Evolutionary conservation across 176 grass and related monocot species (phyloP), one percentile per base, ranked within the genome.

Genomic region (Aegilops speltoides): DNA sequence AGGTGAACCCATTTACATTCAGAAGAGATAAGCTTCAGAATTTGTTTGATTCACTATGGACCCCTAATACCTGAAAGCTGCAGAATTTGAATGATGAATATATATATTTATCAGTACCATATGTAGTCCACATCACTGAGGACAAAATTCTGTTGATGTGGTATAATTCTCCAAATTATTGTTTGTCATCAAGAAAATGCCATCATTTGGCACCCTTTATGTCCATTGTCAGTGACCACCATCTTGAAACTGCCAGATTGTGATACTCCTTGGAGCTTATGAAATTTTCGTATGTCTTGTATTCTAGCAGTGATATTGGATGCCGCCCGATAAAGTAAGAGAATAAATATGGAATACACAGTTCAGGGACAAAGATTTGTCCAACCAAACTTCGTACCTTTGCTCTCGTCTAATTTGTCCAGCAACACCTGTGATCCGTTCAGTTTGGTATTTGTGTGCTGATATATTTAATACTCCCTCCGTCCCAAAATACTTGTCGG

Each of bases 281-380:
- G 11, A 59, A 80, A 61, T 61, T 81, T 76, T 61, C 25, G 23
- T 1, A 5, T 81, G 28, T 76, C 60, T 68, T 41, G 25, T 34
- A 76, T 16, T 67, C 9, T 81, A 81, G 77, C 61, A 81, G 77
- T 67, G 33, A 76, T 77, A 76, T 57, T 10, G 16, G 77, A 89
- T 85, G 83, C 25, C 48, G 69, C 83, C 25, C 8, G 10, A 11
- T 75, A 43, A 85, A 68, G 40, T 57, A 66, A 71, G 73, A 36
- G 13, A 73, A 24, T 64, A 85, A 79, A 64, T 79, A 57, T 31
- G 56, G 65, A 64, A 37, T 73, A 12, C 34, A 72, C 74, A 9
- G 67, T 79, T 79, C 13, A 14, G 37, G 46, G 26, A 64, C 74
- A 83, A 77, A 78, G 6, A 25, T 76, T 72, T 73, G 8, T 77